phyloP scores from a whole-genome alignment of 331 rosid genomes.

The Rosa hybrid region DNA sequence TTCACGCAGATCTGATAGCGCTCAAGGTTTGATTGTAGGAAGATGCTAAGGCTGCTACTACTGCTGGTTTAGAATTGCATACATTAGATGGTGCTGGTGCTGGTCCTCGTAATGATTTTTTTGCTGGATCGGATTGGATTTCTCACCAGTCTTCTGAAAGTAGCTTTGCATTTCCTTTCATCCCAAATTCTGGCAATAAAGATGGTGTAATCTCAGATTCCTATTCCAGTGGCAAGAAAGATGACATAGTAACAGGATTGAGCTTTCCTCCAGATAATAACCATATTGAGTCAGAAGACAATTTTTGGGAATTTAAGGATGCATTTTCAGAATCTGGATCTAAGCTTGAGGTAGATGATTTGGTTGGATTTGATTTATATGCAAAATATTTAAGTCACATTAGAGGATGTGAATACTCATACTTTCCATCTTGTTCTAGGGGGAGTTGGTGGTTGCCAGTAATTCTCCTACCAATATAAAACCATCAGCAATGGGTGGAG shows the following conservation, averaged over 20 bases:
- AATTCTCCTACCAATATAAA: conserved; percentile 26
- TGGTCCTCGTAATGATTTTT: conserved; percentile 30
- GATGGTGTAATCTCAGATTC: conserved; percentile 30
- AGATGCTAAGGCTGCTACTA: conserved; percentile 38
- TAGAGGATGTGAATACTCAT: conserved; percentile 24
- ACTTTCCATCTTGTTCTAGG: conserved; percentile 28
- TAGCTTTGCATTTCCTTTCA: conserved; percentile 47
- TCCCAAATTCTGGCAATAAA: conserved; percentile 34
- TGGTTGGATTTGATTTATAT: conserved; percentile 25
- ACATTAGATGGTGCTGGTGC: conserved; percentile 32
- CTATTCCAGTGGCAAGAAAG: conserved; percentile 31
- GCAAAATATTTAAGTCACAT: background rate
- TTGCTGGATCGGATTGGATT: conserved; percentile 30
- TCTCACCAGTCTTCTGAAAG: conserved; percentile 44
- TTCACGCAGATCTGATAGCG: conserved; percentile 15
- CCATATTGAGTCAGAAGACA: conserved; percentile 37
- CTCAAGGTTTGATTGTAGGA: conserved; percentile 46
- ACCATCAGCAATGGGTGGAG: conserved; percentile 13
- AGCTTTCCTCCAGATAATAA: conserved; percentile 31
- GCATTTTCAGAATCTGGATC: conserved; percentile 46
- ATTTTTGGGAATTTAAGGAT: conserved; percentile 44
- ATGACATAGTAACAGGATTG: conserved; percentile 33
- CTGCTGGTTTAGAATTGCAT: conserved; percentile 26
- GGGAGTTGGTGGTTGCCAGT: conserved; percentile 14
- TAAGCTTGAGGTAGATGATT: conserved; percentile 48